phyloP scores from a whole-genome alignment of 78 protist genomes.

The Pelomyxa schiedti region DNA sequence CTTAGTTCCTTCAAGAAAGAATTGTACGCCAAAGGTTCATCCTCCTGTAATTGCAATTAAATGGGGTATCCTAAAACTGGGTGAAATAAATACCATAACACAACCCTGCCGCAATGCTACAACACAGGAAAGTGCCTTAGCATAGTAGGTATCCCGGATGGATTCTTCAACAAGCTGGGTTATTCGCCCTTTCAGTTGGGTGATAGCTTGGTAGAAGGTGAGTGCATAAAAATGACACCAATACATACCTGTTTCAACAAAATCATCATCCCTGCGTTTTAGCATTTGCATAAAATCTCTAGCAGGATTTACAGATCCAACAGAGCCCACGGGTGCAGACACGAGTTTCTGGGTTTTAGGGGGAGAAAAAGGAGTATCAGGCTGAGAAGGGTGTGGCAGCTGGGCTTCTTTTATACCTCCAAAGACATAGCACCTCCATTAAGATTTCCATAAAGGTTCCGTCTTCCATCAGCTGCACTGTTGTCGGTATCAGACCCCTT shows the following conservation, averaged over 20 bases:
- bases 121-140: constrained; percentile 48
- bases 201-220: constrained; percentile 22
- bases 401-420: neutral
- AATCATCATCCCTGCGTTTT: constrained; percentile 47
- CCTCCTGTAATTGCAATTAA: constrained; percentile 12
- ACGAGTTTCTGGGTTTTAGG: constrained; percentile 14
- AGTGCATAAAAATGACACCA: neutral
- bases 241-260: constrained; percentile 3
- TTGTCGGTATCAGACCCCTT: constrained; percentile 11
- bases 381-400: too few species aligned
- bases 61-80: neutral
- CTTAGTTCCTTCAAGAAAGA: constrained; percentile 24
- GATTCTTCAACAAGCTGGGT: constrained; percentile 42
- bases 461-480: constrained; percentile 31
- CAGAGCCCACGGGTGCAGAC: constrained; percentile 32
- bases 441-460: neutral
- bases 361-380: neutral
- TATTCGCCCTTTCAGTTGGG: constrained; percentile 29
- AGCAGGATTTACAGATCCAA: constrained; percentile 52
- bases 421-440: constrained; percentile 18
- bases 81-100: constrained; percentile 3
- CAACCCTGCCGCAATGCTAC: constrained; percentile 32
- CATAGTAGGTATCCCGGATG: constrained; percentile 33
- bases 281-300: constrained; percentile 52
- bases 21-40: constrained; percentile 39